Evolutionary conservation across 176 grass and related monocot genomes (phyloP).

Genomic region (Avena insularis): DNA sequence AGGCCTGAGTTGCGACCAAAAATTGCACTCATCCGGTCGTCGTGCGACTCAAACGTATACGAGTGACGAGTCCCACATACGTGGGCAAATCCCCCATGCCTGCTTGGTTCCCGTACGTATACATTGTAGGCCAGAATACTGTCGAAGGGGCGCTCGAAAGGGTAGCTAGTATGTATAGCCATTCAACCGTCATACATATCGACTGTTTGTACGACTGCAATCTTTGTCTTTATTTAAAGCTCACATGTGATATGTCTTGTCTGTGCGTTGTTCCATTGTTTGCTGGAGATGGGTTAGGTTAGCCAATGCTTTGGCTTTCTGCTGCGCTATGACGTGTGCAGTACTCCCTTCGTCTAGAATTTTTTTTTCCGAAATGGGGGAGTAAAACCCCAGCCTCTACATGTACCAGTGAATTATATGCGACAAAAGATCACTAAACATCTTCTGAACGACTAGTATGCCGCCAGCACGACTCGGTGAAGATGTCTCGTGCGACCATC

Average conservation of each 20-base stretch:
- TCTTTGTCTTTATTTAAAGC: neutral
- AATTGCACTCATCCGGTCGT: neutral
- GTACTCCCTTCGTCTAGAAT: too few relatives aligned
- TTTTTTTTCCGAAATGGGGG: too few relatives aligned
- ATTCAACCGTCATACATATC: neutral
- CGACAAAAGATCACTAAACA: too few relatives aligned
- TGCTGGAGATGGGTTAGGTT: neutral
- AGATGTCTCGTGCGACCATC: too few relatives aligned
- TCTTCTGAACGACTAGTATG: too few relatives aligned
- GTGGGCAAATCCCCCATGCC: neutral
- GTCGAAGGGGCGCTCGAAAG: too few relatives aligned
- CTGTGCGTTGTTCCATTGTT: neutral
- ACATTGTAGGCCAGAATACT: too few relatives aligned
- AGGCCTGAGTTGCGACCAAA: slow-evolving; percentile 8
- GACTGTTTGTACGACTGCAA: neutral
- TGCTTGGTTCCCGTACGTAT: neutral
- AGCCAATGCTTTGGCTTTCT: too few relatives aligned
- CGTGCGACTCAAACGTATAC: neutral
- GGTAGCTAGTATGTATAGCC: neutral
- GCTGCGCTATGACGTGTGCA: too few relatives aligned
- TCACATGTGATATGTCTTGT: neutral
- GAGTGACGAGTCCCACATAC: neutral
- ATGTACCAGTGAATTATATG: too few relatives aligned
- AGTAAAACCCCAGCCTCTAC: too few relatives aligned
- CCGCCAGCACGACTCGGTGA: too few relatives aligned